Conservation (phyloP, 208 protist genomes). For the Vickermania ingenoplastis region DNA sequence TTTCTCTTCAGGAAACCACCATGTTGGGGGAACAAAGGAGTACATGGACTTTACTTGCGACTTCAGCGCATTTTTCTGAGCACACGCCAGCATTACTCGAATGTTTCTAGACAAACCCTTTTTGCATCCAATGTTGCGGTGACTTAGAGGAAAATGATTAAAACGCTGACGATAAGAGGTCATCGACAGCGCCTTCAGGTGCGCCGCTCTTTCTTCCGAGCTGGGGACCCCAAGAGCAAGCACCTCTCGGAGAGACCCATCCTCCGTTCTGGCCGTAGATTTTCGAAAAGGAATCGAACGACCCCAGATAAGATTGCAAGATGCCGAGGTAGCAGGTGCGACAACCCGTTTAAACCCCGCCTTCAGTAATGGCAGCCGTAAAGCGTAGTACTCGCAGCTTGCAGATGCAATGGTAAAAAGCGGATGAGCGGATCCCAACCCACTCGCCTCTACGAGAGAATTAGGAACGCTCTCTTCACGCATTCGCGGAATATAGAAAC, state of each 20-base stretch:
- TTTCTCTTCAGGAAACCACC: conserved; percentile 71
- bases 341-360: conserved; percentile 60
- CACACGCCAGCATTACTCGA: background rate
- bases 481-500: conserved; percentile 75
- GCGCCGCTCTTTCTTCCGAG: background rate
- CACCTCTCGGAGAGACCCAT: background rate
- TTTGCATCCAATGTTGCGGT: conserved; percentile 79
- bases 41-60: conserved; percentile 13
- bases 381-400: conserved; percentile 93
- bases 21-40: conserved; percentile 67
- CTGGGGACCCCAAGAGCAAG: background rate
- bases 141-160: conserved; percentile 84
- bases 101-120: conserved; percentile 62
- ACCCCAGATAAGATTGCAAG: conserved; percentile 68
- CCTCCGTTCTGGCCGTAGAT: background rate
- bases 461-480: conserved; percentile 18
- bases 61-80: background rate
- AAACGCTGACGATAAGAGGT: conserved; percentile 33
- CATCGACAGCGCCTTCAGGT: background rate
- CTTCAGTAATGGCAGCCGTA: conserved; percentile 87
- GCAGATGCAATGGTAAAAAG: conserved; percentile 69
- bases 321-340: conserved; percentile 9
- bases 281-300: conserved; percentile 43
- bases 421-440: conserved; percentile 45
- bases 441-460: conserved; percentile 20